Evolutionary conservation across 441 rosid species (phyloP).

Genomic region (Corymbia calophylla): DNA sequence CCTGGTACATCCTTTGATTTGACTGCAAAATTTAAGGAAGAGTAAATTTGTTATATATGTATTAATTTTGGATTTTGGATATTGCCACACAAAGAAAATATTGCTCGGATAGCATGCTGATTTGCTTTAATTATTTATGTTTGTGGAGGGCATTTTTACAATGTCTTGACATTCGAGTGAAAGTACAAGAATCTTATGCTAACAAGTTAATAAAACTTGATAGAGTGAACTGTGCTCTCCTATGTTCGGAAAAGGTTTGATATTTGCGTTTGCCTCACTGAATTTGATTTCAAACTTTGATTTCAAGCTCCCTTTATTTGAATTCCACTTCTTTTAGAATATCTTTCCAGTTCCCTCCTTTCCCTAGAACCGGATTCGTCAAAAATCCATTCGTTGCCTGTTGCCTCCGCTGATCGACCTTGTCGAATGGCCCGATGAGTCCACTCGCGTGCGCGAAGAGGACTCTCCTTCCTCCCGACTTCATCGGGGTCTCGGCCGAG

Average conservation of each 20-base stretch:
- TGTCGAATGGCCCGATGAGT: constrained; percentile 61
- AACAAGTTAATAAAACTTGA: neutral
- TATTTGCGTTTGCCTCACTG: neutral
- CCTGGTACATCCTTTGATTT: no score
- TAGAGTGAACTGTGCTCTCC: neutral
- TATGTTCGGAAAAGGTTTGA: neutral
- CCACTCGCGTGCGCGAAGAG: constrained; percentile 86
- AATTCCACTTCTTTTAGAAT: constrained; percentile 28
- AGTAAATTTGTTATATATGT: no score
- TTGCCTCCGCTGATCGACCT: constrained; percentile 60
- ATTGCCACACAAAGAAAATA: neutral
- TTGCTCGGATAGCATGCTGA: neutral
- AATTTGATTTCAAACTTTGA: constrained; percentile 52
- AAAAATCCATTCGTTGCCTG: constrained; percentile 69
- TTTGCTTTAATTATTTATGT: neutral
- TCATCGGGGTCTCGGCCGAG: constrained; percentile 55
- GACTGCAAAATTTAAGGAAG: no score
- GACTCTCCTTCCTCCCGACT: constrained; percentile 72
- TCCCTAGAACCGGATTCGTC: constrained; percentile 64
- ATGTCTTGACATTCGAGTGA: neutral
- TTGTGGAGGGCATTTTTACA: neutral
- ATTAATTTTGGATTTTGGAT: neutral
- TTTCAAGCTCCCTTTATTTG: neutral
- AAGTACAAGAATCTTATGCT: neutral
- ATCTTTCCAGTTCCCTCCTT: constrained; percentile 66